Evolutionary conservation across 2,329 filamentous ascomycete species (phyloP).

Genomic region (Aspergillus hortae): DNA sequence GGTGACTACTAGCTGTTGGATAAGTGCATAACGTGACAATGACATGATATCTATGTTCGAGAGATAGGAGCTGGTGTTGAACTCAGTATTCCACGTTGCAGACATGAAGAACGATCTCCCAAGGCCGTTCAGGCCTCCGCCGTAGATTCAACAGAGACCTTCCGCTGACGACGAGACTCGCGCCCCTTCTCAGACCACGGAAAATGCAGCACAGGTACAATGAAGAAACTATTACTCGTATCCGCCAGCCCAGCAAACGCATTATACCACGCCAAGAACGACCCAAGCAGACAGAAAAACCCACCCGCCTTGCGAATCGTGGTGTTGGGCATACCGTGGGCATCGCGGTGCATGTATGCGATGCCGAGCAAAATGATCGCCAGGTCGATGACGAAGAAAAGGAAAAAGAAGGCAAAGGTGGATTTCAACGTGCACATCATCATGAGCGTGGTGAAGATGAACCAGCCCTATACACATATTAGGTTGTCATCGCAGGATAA

Average conservation of each 20-base stretch:
- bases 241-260: conserved; percentile 79
- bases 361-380: conserved; percentile 70
- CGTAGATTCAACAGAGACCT: not conserved
- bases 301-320: conserved; percentile 68
- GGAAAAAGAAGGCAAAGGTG: conserved; percentile 71
- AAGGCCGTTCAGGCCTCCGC: not conserved
- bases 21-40: no score
- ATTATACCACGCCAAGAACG: conserved; percentile 84
- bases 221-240: conserved; percentile 72
- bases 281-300: conserved; percentile 71
- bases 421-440: conserved; percentile 72
- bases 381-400: conserved; percentile 74
- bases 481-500: not conserved
- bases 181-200: conserved; percentile 83
- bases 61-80: no score
- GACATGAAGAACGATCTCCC: no score
- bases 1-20: conserved; percentile 13
- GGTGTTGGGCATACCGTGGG: conserved; percentile 37
- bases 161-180: not conserved
- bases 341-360: conserved; percentile 57
- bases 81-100: no score
- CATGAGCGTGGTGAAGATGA: conserved; percentile 76
- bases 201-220: conserved; percentile 89
- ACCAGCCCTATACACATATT: conserved; percentile 59
- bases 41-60: no score